Conservation (phyloP, 208 protist genomes). For the Blastocrithidia nonstop region DNA sequence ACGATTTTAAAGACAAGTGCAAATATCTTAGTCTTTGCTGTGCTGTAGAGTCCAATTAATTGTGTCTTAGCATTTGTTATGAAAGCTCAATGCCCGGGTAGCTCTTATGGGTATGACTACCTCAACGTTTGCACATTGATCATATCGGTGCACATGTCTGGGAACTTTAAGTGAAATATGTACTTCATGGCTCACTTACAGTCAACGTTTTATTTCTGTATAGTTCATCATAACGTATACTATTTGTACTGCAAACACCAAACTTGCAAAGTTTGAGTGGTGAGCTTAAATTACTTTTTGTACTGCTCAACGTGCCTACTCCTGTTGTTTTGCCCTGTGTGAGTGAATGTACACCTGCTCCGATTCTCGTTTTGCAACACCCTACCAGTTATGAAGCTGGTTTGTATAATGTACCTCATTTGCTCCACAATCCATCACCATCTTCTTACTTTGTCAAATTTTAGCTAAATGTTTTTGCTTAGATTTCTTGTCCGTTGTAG, state of each 20-base stretch:
- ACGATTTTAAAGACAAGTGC: too few relatives aligned
- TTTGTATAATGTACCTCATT: constrained; percentile 24
- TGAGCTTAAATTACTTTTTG: constrained; percentile 25
- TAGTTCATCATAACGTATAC: constrained; percentile 10
- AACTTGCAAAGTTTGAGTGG: constrained; percentile 21
- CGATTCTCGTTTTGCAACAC: constrained; percentile 50
- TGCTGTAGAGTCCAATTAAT: too few relatives aligned
- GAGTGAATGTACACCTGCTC: constrained; percentile 18
- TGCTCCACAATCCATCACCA: too few relatives aligned
- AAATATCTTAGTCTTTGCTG: too few relatives aligned
- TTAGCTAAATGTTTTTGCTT: too few relatives aligned
- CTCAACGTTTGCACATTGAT: constrained; percentile 29
- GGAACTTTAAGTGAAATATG: constrained; percentile 28
- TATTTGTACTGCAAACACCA: constrained; percentile 38
- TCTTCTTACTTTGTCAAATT: too few relatives aligned
- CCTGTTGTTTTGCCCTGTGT: constrained; percentile 53
- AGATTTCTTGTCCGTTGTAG: too few relatives aligned
- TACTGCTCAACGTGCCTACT: constrained; percentile 17
- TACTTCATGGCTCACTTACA: constrained; percentile 10
- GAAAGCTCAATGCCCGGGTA: neutral
- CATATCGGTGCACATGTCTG: constrained; percentile 17
- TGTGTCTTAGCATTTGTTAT: constrained; percentile 9
- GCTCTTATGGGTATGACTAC: constrained; percentile 4
- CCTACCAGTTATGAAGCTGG: constrained; percentile 29
- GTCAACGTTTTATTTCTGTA: constrained; percentile 45